These are phyloP conservation scores for Nicotiana attenuata DNA, from an alignment of 257 asterid species.

Conservation along the genomic window DNA sequence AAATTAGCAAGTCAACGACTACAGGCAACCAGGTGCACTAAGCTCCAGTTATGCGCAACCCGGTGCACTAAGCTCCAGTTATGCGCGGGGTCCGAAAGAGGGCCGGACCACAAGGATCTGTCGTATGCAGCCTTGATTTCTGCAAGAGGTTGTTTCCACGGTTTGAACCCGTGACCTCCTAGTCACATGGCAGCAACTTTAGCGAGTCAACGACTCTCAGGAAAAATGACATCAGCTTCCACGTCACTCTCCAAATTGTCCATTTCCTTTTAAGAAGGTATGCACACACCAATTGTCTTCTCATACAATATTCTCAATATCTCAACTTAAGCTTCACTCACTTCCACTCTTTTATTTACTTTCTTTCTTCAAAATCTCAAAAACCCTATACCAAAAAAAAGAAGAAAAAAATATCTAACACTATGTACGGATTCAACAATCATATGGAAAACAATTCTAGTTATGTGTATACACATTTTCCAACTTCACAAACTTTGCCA, in stretches of 20 bases:
- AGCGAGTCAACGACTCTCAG: conserved; percentile 46
- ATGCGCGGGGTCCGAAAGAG: too few relatives aligned
- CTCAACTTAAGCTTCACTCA: conserved; percentile 7
- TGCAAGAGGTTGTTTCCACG: too few relatives aligned
- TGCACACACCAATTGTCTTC: conserved; percentile 20
- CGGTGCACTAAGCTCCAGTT: too few relatives aligned
- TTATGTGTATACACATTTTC: conserved; percentile 17
- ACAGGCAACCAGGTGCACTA: too few relatives aligned
- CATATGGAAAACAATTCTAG: not conserved
- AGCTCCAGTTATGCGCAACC: too few relatives aligned
- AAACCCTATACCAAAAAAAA: conserved; percentile 1
- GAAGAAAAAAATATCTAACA: not conserved
- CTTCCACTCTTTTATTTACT: not conserved
- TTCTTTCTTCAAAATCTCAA: conserved; percentile 10
- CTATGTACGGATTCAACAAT: conserved; percentile 51
- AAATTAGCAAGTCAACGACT: conserved; percentile 47
- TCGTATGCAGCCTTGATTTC: too few relatives aligned
- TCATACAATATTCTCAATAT: conserved; percentile 20
- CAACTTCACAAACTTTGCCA: conserved; percentile 13
- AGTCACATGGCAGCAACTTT: too few relatives aligned
- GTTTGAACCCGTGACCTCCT: too few relatives aligned
- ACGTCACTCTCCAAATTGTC: conserved; percentile 56
- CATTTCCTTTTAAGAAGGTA: conserved; percentile 46
- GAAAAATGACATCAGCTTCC: conserved; percentile 45
- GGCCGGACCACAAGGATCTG: too few relatives aligned